Evolutionary conservation across 1,284 basidiomycete species (phyloP), one percentile per base, ranked within the genome.

Genomic region (Ceratobasidium sp.): DNA sequence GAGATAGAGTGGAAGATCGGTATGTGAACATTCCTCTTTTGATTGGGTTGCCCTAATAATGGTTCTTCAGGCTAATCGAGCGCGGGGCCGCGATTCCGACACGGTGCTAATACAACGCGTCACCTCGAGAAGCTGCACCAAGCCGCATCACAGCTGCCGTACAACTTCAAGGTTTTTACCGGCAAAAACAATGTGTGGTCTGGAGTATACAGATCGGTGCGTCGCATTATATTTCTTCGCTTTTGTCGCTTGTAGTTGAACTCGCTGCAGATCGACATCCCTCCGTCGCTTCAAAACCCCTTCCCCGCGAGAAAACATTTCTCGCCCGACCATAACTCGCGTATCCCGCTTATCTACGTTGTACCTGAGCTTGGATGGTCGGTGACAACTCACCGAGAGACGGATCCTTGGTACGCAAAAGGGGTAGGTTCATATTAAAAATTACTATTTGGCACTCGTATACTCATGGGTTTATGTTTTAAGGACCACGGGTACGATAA

Each of bases 401-500:
- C 89, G 89, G 7, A 88, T 93, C 71, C 71, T 10, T 74, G 71
- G 71, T 64, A 64, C 88, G 90, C 86, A 79, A 94, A 92, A 83
- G 94, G 95, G 66, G 94, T 95, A 83, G 82, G 93, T 87, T 3
- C 27, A 30, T 30, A 50, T 59, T 5, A 16, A 5, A 41, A 41
- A 64, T 69, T 14, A 68, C 74, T 14, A 62, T 71, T 23, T 62
- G 12, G 38, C n/a, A 23, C 35, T 64, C 38, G 38, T 46, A 71
- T 44, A 41, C 64, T 38, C 44, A 50, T 20, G 48, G 16, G 10
- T 5, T 41, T 41, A 16, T 50, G 16, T 41, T 23, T 41, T 10
- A 80, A 94, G 90, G 94, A 91, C 79, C 94, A 96, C 80, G 94
- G 93, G 12, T 96, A 95, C 82, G 95, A 96, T 82, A 96, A 96